These are phyloP conservation scores for Pseudonectria foliicola DNA, from an alignment of 2,329 filamentous ascomycete species.

Conservation along the genomic window DNA sequence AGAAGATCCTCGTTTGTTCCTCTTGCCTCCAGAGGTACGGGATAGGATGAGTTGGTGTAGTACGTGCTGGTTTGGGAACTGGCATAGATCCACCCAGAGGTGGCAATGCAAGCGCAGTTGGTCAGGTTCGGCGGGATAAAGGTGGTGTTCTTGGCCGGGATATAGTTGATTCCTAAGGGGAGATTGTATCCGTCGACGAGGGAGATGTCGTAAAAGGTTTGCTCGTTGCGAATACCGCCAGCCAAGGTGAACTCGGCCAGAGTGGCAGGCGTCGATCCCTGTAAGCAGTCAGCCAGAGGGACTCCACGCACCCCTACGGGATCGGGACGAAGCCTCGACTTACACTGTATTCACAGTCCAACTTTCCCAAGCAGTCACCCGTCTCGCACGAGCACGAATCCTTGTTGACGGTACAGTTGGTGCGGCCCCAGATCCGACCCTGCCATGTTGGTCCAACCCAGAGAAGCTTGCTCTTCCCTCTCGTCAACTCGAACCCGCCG, in stretches of 20 bases:
- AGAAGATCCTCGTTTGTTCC: constrained; percentile 51
- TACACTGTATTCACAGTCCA: constrained; percentile 65
- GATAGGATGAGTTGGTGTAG: constrained; percentile 58
- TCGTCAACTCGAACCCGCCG: constrained; percentile 60
- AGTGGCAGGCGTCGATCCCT: constrained; percentile 68
- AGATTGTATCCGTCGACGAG: constrained; percentile 82
- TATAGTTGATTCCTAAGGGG: constrained; percentile 56
- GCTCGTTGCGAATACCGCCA: constrained; percentile 50
- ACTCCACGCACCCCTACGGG: too few relatives aligned
- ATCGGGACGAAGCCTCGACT: too few relatives aligned
- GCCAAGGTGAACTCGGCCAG: constrained; percentile 75
- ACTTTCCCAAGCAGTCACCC: constrained; percentile 65
- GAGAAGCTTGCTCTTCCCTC: constrained; percentile 52
- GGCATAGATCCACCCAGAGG: constrained; percentile 52
- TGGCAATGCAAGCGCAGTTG: constrained; percentile 71
- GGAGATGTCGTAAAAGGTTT: constrained; percentile 80
- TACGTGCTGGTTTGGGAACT: constrained; percentile 47
- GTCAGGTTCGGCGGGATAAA: constrained; percentile 70
- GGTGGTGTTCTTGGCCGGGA: constrained; percentile 53
- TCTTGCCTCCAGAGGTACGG: constrained; percentile 58
- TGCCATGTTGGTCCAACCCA: constrained; percentile 70
- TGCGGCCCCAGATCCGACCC: constrained; percentile 75
- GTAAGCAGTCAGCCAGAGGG: constrained; percentile 5
- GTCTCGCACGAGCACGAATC: constrained; percentile 64
- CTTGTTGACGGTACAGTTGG: constrained; percentile 70